These are phyloP conservation scores for Fusarium papillatum DNA, from an alignment of 2,329 filamentous ascomycete genomes.

Conservation along the genomic window DNA sequence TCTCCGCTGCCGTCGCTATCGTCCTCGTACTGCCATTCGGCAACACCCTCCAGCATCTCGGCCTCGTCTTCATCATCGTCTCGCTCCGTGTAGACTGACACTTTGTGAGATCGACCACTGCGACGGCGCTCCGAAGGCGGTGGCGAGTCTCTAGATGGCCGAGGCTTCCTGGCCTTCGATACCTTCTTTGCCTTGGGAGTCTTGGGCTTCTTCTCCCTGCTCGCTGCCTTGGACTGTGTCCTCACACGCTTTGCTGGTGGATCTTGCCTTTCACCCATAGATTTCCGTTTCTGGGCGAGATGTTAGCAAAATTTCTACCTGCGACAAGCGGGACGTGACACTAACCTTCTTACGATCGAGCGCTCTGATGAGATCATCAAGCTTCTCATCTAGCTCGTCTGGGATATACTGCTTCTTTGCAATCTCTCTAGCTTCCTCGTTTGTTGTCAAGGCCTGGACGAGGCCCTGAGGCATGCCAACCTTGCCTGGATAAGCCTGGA, in stretches of 20 bases:
- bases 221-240: conserved; percentile 53
- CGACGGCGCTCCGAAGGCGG: conserved; percentile 65
- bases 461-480: conserved; percentile 84
- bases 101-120: conserved; percentile 64
- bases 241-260: conserved; percentile 55
- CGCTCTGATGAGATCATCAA: conserved; percentile 76
- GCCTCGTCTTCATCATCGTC: conserved; percentile 71
- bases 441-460: conserved; percentile 81
- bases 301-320: conserved; percentile 38
- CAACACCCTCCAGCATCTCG: conserved; percentile 73
- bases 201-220: conserved; percentile 55
- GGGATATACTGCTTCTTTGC: conserved; percentile 89
- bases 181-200: conserved; percentile 52
- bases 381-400: conserved; percentile 79
- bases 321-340: background rate
- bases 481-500: conserved; percentile 87
- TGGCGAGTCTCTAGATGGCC: conserved; percentile 47
- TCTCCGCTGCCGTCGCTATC: conserved; percentile 35
- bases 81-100: conserved; percentile 67
- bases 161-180: conserved; percentile 47
- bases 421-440: conserved; percentile 85
- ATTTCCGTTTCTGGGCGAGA: conserved; percentile 67
- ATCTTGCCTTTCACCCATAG: conserved; percentile 62
- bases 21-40: conserved; percentile 67
- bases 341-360: conserved; percentile 81